phyloP scores from a whole-genome alignment of 2,329 filamentous ascomycete genomes.

The Sclerotinia trifoliorum region DNA sequence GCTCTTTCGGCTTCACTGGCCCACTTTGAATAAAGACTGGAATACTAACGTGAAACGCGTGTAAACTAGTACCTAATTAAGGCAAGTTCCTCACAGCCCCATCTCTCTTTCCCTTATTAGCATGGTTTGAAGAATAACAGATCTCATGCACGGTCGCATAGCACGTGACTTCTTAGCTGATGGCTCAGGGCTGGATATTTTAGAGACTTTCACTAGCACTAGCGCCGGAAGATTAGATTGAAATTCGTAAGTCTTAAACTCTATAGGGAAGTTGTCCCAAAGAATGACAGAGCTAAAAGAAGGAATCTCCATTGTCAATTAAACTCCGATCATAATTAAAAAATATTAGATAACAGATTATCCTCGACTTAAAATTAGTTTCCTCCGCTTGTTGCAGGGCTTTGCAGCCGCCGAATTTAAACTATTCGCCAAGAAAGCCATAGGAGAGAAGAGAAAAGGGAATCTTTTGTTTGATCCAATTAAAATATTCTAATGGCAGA shows the following conservation, averaged over 20 bases:
- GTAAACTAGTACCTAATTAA: background rate
- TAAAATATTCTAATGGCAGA: background rate
- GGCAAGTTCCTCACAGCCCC: background rate
- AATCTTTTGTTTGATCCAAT: background rate
- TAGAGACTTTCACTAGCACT: too few species aligned
- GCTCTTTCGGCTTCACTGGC: background rate
- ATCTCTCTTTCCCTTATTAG: background rate
- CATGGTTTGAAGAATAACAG: background rate
- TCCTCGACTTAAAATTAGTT: constrained; percentile 3
- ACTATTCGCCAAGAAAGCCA: constrained; percentile 7
- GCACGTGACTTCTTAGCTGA: background rate
- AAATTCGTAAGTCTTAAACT: background rate
- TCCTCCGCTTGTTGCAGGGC: constrained; percentile 1
- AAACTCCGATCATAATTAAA: constrained; percentile 12
- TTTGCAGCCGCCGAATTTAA: constrained; percentile 15
- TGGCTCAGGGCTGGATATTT: too few species aligned
- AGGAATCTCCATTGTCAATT: background rate
- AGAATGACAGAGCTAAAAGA: background rate
- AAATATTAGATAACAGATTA: constrained; percentile 11
- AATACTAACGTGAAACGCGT: background rate
- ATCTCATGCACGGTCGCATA: background rate
- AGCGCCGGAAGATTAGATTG: background rate
- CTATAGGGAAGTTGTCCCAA: background rate
- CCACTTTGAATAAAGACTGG: background rate
- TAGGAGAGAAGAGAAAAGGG: constrained; percentile 7